Percentiles rank a stretch among this genome's conserved stretches.
These are phyloP conservation scores for Chaetoscypha palmicola DNA, from an alignment of 2,329 filamentous ascomycete species.

Conservation along the genomic window DNA sequence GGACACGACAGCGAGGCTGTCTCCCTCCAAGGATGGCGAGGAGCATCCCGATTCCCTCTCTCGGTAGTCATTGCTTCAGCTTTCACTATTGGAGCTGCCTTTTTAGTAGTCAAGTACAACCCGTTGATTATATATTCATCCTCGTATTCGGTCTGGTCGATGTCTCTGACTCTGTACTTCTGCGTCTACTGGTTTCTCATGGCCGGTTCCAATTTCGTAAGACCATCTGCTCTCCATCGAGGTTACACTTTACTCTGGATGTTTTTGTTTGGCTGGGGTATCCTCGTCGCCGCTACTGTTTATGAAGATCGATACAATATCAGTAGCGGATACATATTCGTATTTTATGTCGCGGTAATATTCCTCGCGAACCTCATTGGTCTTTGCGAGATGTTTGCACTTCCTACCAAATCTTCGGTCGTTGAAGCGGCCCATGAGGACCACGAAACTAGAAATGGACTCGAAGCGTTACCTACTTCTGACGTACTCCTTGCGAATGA, in stretches of 20 bases:
- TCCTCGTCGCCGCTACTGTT: slow-evolving; percentile 66
- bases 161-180: slow-evolving; percentile 77
- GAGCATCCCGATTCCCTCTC: slow-evolving; percentile 77
- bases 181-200: slow-evolving; percentile 77
- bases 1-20: slow-evolving; percentile 55
- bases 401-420: slow-evolving; percentile 66
- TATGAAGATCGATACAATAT: slow-evolving; percentile 68
- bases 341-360: slow-evolving; percentile 70
- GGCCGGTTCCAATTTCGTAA: slow-evolving; percentile 67
- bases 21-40: slow-evolving; percentile 66
- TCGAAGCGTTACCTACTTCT: slow-evolving; percentile 27
- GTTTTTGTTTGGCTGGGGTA: slow-evolving; percentile 65
- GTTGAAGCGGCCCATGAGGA: slow-evolving; percentile 50
- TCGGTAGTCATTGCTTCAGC: slow-evolving; percentile 61
- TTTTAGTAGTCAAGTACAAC: slow-evolving; percentile 74
- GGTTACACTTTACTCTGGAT: slow-evolving; percentile 80
- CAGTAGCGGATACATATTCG: slow-evolving; percentile 70
- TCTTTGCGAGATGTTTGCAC: slow-evolving; percentile 71
- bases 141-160: slow-evolving; percentile 78
- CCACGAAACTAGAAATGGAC: slow-evolving; percentile 37
- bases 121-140: slow-evolving; percentile 89
- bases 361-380: slow-evolving; percentile 70
- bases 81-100: slow-evolving; percentile 64
- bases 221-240: slow-evolving; percentile 81
- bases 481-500: slow-evolving; percentile 33